Conservation (phyloP, 768 basidiomycete genomes). For the Tulasnella sp. region DNA sequence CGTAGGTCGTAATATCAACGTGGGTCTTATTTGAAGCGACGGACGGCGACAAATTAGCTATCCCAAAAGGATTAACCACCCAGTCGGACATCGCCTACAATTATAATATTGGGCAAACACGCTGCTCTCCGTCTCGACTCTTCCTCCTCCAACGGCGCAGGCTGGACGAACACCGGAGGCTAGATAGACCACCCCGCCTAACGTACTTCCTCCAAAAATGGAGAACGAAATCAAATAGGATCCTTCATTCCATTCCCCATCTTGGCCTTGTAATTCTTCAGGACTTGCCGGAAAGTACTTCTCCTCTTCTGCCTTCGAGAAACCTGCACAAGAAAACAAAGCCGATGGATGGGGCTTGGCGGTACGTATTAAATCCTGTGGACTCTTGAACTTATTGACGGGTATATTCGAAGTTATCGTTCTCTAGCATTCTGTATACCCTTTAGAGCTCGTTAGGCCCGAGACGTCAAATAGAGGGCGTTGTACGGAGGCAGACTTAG, state of each 20-base stretch:
- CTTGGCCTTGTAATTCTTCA: constrained; percentile 23
- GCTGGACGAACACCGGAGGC: constrained; percentile 79
- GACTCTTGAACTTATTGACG: no score
- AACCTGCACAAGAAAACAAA: neutral
- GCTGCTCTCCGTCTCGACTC: constrained; percentile 57
- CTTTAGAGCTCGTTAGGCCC: no score
- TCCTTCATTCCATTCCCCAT: constrained; percentile 29
- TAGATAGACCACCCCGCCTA: constrained; percentile 82
- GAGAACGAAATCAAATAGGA: constrained; percentile 52
- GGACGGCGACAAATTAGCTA: neutral
- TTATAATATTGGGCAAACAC: constrained; percentile 88
- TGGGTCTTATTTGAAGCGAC: constrained; percentile 43
- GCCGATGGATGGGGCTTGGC: neutral
- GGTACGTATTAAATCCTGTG: neutral
- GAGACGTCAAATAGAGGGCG: no score
- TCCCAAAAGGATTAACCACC: neutral
- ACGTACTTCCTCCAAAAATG: constrained; percentile 63
- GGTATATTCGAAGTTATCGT: no score
- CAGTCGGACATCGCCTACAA: constrained; percentile 32
- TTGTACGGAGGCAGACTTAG: no score
- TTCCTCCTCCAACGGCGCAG: constrained; percentile 53
- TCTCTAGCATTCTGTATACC: no score
- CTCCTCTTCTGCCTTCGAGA: neutral
- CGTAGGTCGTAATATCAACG: constrained; percentile 44
- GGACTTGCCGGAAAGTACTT: neutral